Evolutionary conservation across 2,329 filamentous ascomycete genomes (phyloP).

Genomic region (Cladosporium sp.): DNA sequence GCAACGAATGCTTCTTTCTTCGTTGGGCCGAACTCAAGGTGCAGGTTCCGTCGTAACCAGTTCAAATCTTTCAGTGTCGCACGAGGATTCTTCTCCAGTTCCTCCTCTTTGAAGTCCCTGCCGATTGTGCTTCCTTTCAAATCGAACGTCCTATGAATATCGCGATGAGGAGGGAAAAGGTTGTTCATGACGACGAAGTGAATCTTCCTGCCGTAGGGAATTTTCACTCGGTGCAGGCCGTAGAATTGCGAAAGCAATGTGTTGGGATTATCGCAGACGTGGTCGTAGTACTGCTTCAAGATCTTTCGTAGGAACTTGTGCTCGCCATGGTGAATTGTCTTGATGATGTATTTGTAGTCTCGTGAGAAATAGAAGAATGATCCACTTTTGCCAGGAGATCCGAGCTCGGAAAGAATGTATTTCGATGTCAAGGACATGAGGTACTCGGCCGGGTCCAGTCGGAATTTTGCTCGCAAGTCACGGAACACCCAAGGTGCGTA

Average conservation of each 20-base stretch:
- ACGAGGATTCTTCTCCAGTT: conserved; percentile 82
- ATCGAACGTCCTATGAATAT: conserved; percentile 97
- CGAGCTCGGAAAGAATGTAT: conserved; percentile 95
- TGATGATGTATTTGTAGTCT: conserved; percentile 99
- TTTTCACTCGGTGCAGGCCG: conserved; percentile 94
- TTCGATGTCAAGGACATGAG: conserved; percentile 97
- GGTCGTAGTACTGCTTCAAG: conserved; percentile 87
- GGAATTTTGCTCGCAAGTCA: conserved; percentile 81
- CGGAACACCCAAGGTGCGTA: conserved; percentile 99
- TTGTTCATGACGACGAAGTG: conserved; percentile 99
- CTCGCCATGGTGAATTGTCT: conserved; percentile 96
- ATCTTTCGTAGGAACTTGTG: conserved; percentile 84
- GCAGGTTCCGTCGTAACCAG: conserved; percentile 82
- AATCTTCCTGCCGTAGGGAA: conserved; percentile 96
- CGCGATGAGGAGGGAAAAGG: conserved; percentile 91
- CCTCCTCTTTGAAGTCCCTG: conserved; percentile 84
- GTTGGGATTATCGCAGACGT: conserved; percentile 91
- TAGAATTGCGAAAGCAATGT: conserved; percentile 98
- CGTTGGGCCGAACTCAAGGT: conserved; percentile 82
- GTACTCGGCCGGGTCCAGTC: conserved; percentile 93
- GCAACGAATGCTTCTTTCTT: conserved; percentile 88
- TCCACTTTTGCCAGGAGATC: conserved; percentile 95
- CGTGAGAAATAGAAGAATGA: conserved; percentile 99
- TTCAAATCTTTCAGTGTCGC: conserved; percentile 96
- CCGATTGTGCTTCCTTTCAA: conserved; percentile 95